Evolutionary conservation across 129 eudicot genomes (phyloP).

Genomic region (Cynara cardunculus): DNA sequence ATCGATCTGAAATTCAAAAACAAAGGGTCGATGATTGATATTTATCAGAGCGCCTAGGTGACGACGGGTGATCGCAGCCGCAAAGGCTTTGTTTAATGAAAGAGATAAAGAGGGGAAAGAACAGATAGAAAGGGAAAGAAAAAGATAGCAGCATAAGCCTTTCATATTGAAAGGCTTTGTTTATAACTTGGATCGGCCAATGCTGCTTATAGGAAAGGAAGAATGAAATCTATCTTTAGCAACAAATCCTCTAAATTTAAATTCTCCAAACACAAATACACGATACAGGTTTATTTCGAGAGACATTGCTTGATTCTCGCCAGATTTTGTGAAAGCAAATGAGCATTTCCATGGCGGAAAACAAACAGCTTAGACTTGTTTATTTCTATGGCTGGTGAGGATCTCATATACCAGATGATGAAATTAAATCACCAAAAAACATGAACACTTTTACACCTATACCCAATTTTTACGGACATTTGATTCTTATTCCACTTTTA

Average conservation of each 20-base stretch:
- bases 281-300: slow-evolving; percentile 3
- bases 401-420: background rate
- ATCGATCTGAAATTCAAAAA: slow-evolving; percentile 20
- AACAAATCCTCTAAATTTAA: slow-evolving; percentile 9
- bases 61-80: slow-evolving; percentile 29
- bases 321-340: background rate
- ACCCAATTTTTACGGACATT: background rate
- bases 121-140: slow-evolving; percentile 18
- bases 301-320: slow-evolving; percentile 21
- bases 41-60: slow-evolving; percentile 30
- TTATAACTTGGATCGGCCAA: slow-evolving; percentile 19
- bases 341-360: background rate
- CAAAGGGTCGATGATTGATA: slow-evolving; percentile 2
- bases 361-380: background rate
- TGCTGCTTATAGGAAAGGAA: slow-evolving; percentile 15
- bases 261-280: background rate
- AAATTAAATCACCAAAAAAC: background rate
- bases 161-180: slow-evolving; percentile 38
- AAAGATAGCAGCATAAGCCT: slow-evolving; percentile 36
- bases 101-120: background rate
- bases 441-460: background rate
- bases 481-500: background rate
- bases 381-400: background rate
- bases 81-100: slow-evolving; percentile 29
- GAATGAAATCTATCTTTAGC: slow-evolving; percentile 23